Evolutionary conservation across 805 yeast genomes (phyloP), one percentile per base, ranked within the genome.

Genomic region (Kluyveromyces siamensis): DNA sequence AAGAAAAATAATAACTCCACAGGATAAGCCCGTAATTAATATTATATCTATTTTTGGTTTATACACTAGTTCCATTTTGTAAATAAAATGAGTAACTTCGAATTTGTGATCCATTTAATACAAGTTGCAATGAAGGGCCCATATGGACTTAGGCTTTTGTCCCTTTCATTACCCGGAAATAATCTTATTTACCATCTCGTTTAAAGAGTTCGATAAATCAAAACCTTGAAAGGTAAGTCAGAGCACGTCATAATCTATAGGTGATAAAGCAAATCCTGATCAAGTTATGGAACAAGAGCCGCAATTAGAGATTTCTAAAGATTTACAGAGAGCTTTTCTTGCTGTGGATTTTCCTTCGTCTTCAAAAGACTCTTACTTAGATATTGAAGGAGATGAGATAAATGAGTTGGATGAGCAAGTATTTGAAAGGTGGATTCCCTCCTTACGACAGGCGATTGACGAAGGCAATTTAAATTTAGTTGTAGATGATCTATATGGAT

Each of bases 361-460:
- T 8, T 16, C 45, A 6, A 21, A n/a, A 7, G 35, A 35, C 13
- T 35, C 47, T 13, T 37, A 38, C 6, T 17, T 37, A 13, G 48
- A 40, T 41, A 17, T 21, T 17, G 42, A 33, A 30, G 45, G 50
- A 13, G 60, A 55, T 19, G 61, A 60, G 33, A 47, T 59, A 6
- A 55, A 58, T 35, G 63, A 59, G 16, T 41, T 63, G 13, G 64
- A 62, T 49, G 49, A 63, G 1, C 62, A 57, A 37, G 50, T 55
- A 4, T 60, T 65, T 48, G 67, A 64, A 45, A 61, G 56, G 50
- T 64, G 67, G 67, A 58, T 63, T 16, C 67, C 69, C n/a, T 55
- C 58, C 41, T 43, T 65, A 33, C 54, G 69, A 46, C 53, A 49
- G 17, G 48, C 61, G 1, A 54, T 62, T 5, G 69, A 65, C 37